Base-by-base conservation (phyloP, 768 basidiomycete genomes). In the Termitomyces bulborhizus region DNA sequence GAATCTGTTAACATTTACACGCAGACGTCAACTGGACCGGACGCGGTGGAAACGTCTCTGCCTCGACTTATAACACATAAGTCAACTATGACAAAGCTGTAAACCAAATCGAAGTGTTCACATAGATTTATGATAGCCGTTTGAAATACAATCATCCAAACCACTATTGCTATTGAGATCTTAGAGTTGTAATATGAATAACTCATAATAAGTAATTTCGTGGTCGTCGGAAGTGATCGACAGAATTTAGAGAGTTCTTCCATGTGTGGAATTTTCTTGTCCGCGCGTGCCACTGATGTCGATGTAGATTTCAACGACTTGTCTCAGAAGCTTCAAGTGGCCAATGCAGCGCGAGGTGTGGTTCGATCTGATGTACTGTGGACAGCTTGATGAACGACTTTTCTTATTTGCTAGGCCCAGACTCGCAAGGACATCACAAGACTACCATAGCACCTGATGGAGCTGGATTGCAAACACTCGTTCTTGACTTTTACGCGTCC, bases 21-120 rank as follows among this genome's bases (percentile, higher is more conserved):
- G 12, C 57, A 90, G 96, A 99, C 76, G 79, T 96, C 76, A 98
- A 97, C 81, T 98, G 96, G 96, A 98, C 95, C 63, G 96, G 96
- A 45, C 92, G 93, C 62, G 96, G 96, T 49, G 96, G 96, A 61
- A 93, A 86, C 62, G 93, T 96, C 54, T 93, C 96, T 53, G 88
- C 94, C 39, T 86, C 83, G 58, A 84, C 88, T 50, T 98, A 98
- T 81, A 78, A 73, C 66, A 76, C 80, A 62, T 82, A 71, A 67
- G 45, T 60, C 53, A 60, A 54, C 56, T 45, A 42, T 26, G 50
- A 24, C 36, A 56, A 52, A 53, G 31, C 32, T 57, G 59, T 57
- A 54, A 44, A 27, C 34, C 47, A 31, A 55, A 57, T 36, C 24
- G 32, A 50, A 42, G 27, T 32, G 27, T 43, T 50, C 48, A 16